phyloP scores from a whole-genome alignment of 2,329 filamentous ascomycete species.

The Scedosporium dehoogii region DNA sequence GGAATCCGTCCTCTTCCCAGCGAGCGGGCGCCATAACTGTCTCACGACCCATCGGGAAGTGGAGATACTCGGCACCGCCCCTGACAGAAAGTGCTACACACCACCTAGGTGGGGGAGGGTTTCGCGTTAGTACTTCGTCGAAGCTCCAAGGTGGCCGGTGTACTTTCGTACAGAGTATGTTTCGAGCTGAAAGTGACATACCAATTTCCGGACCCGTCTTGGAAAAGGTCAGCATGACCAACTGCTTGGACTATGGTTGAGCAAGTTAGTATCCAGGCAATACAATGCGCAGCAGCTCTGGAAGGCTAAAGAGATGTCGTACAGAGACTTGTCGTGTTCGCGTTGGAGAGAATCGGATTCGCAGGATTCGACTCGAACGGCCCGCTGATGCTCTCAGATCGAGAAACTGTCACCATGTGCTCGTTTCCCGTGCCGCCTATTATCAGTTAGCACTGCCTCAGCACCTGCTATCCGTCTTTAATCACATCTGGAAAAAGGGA shows the following conservation, averaged over 20 bases:
- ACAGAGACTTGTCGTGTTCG: slow-evolving; percentile 24
- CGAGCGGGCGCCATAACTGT: slow-evolving; percentile 36
- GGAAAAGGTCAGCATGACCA: slow-evolving; percentile 35
- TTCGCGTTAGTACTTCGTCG: neutral
- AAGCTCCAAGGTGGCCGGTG: neutral
- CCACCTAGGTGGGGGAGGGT: slow-evolving; percentile 22
- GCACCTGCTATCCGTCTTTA: neutral
- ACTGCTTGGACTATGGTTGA: slow-evolving; percentile 24
- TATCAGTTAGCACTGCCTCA: neutral
- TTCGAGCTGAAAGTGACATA: neutral
- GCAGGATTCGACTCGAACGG: slow-evolving; percentile 29
- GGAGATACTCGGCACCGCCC: slow-evolving; percentile 27
- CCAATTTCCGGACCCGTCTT: slow-evolving; percentile 36
- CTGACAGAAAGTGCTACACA: slow-evolving; percentile 35
- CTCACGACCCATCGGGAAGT: slow-evolving; percentile 46
- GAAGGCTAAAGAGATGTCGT: neutral
- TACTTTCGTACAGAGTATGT: neutral
- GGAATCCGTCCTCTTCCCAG: slow-evolving; percentile 41
- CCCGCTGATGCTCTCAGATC: slow-evolving; percentile 26
- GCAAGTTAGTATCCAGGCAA: neutral
- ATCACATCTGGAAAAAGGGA: neutral
- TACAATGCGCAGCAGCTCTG: neutral
- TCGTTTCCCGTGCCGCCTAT: slow-evolving; percentile 26
- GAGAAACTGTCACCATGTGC: slow-evolving; percentile 33
- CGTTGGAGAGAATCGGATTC: slow-evolving; percentile 36